Percentiles rank a stretch among this genome's conserved stretches.
phyloP scores from a whole-genome alignment of 1,284 basidiomycete genomes.

The Sanghuangporus weigelae region DNA sequence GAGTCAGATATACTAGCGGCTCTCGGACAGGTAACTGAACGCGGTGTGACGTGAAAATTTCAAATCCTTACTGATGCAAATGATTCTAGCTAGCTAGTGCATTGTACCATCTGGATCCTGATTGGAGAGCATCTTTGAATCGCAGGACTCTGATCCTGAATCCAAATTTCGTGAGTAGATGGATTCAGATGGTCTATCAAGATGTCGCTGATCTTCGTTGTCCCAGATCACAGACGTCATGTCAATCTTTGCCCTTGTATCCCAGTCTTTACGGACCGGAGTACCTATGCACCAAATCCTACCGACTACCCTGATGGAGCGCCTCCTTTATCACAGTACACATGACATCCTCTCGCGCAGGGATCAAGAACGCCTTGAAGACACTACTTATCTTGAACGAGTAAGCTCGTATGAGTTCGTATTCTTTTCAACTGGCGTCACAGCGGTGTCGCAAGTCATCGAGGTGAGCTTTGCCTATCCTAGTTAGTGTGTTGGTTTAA shows the following conservation, averaged over 20 bases:
- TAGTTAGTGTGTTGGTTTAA: neutral
- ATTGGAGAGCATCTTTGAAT: conserved; percentile 33
- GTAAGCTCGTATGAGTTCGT: conserved; percentile 38
- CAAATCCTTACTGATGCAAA: neutral
- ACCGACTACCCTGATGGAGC: conserved; percentile 37
- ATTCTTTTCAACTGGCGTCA: conserved; percentile 40
- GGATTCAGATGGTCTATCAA: neutral
- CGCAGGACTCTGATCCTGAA: conserved; percentile 42
- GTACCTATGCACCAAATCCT: conserved; percentile 43
- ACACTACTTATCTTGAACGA: conserved; percentile 23
- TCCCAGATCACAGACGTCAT: conserved; percentile 41
- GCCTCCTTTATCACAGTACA: conserved; percentile 38
- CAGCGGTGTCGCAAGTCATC: conserved; percentile 40
- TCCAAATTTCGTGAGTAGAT: conserved; percentile 39
- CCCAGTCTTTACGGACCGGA: conserved; percentile 42
- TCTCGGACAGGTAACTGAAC: conserved; percentile 34
- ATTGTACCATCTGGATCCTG: conserved; percentile 34
- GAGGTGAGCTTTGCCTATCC: conserved; percentile 28
- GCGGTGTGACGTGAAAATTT: conserved; percentile 7
- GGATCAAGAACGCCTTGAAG: conserved; percentile 16
- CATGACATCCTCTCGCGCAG: conserved; percentile 10
- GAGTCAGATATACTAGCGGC: conserved; percentile 39
- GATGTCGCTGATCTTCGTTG: neutral
- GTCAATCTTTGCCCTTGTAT: conserved; percentile 38
- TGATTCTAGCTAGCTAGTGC: conserved; percentile 35